Evolutionary conservation across 176 grass and related monocot genomes (phyloP), one percentile per base, ranked within the genome.

Genomic region (Aegilops longissima): DNA sequence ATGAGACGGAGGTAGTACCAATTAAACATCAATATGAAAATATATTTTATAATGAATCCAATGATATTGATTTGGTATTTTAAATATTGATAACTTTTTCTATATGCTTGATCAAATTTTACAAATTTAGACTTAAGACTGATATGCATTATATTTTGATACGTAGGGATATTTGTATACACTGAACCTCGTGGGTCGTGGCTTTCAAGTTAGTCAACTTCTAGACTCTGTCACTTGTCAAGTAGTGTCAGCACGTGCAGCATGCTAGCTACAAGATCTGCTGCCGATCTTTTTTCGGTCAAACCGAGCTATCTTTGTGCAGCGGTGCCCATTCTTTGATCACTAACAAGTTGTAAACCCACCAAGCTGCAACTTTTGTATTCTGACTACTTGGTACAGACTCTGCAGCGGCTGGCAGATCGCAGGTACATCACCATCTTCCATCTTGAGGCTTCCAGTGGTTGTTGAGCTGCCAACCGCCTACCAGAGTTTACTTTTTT

Each of bases 401-500:
- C 8, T 16, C 63, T 66, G 40, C 69, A 63, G 58, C 74, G 74
- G 14, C 39, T 67, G 45, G 70, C 54, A 76, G 44, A 8, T 85
- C 35, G 20, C 45, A n/a, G 70, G 34, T 21, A 38, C 24, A 69
- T 12, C 49, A 18, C 17, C 30, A 6, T 82, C 27, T 38, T 73
- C 6, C 75, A 73, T 25, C 67, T 35, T 21, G 8, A 49, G 25
- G 66, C 17, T 80, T 39, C 16, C n/a, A 42, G 66, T 71, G 2
- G 82, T 74, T 84, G 82, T 74, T 84, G 76, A 51, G 44, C 76
- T 5, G 30, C 76, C 82, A 80, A 84, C 82, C 8, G 66, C 59
- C 52, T 13, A 17, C 40, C 12, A 12, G 4, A 31, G 56, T 73
- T 59, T n/a, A n/a, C n/a, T n/a, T 8, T 59, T 59, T 21, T 1